Evolutionary conservation across 495 filamentous ascomycete genomes (phyloP).

Genomic region (Xylaria telfairii): DNA sequence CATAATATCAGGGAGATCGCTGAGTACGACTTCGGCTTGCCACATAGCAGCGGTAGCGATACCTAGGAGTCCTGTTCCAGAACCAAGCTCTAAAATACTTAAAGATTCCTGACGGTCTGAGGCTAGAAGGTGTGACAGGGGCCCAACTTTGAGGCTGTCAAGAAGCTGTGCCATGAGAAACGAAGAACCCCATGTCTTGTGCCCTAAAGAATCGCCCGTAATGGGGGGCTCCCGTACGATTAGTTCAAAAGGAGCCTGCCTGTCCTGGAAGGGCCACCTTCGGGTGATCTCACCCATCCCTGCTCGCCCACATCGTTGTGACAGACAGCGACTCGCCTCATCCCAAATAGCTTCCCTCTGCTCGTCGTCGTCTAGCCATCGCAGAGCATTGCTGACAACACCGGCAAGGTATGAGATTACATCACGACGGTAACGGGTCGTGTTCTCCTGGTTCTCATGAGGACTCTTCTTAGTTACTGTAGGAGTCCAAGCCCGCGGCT

Average conservation of each 20-base stretch:
- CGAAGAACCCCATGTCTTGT: constrained; percentile 92
- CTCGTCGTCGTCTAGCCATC: constrained; percentile 77
- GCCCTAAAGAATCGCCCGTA: constrained; percentile 84
- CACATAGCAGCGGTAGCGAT: constrained; percentile 54
- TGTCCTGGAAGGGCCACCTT: constrained; percentile 66
- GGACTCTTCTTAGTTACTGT: constrained; percentile 38
- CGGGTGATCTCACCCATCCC: constrained; percentile 78
- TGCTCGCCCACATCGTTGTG: constrained; percentile 81
- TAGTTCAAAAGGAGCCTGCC: constrained; percentile 57
- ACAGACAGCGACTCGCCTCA: constrained; percentile 74
- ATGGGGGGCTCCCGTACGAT: constrained; percentile 84
- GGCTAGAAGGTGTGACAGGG: constrained; percentile 47
- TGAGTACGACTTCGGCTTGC: constrained; percentile 50
- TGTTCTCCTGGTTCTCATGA: constrained; percentile 38
- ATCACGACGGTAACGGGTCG: constrained; percentile 44
- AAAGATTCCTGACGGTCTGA: constrained; percentile 23
- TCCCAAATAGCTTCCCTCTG: constrained; percentile 80
- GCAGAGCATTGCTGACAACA: constrained; percentile 74
- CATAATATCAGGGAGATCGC: constrained; percentile 52
- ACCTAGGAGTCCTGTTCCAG: constrained; percentile 70
- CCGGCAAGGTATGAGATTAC: constrained; percentile 69
- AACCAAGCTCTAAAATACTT: constrained; percentile 64
- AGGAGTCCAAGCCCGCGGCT: constrained; percentile 50
- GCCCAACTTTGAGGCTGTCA: constrained; percentile 40
- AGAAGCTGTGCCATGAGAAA: constrained; percentile 85